Base-by-base conservation (phyloP, 495 filamentous ascomycete species). In the Neurospora sp. region DNA sequence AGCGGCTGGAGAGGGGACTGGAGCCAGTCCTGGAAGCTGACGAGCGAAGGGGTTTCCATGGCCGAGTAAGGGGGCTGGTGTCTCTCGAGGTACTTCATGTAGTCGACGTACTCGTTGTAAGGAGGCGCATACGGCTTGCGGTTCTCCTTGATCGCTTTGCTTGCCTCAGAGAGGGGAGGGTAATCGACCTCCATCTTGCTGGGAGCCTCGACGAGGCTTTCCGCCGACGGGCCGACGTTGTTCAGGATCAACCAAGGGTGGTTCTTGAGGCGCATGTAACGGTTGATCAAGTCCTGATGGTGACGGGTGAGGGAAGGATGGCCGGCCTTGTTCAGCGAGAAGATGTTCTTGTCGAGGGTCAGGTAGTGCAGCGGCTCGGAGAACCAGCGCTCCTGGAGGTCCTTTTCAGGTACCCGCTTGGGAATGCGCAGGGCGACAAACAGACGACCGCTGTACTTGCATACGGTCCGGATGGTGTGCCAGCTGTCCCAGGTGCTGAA, bases 1-100 rank as follows among this genome's bases (percentile, higher is more conserved):
- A 99, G 86, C 1, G 96, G 96, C 78, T 99, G 96, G 44, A 99
- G 84, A 10, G 96, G 96, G 5, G 93, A 93, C 80, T 99, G 96
- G 2, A 98, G 85, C 83, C 96, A 98, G 79, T 99, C 96, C 75
- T 99, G 96, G 77, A 87, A 87, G 44, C 81, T 84, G 1, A 78
- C 80, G 38, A 87, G 75, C 2, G 81, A 81, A 3, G 74, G 78
- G 4, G 81, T 80, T 46, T 87, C 85, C 70, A 86, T 78, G 80
- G 87, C 75, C 79, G 86, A 74, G 42, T 82, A 82, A 0, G 90
- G 82, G 10, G 93, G 91, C 77, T 98, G 95, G 46, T 92, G 90
- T 54, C 90, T 88, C 80, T 97, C 95, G 11, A 98, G 84, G 79
- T 97, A 89, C 60, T 90, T 87, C 42, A 99, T 84, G 79, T 98